phyloP scores from a whole-genome alignment of 2,329 filamentous ascomycete genomes.

The Aspergillus pseudoviridinutans region DNA sequence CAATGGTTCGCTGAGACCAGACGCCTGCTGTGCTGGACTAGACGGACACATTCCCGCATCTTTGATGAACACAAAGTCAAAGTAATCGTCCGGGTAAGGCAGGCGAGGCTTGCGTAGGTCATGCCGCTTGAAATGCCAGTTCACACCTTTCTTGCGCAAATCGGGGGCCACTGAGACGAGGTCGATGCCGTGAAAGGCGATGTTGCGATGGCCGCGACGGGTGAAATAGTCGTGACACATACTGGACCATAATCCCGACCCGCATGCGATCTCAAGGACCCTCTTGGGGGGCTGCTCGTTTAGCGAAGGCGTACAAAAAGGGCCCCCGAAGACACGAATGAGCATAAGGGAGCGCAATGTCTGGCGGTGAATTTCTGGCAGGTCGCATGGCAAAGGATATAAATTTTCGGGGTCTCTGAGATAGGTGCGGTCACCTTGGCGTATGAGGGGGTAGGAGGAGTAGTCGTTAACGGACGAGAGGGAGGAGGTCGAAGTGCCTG shows the following conservation, averaged over 20 bases:
- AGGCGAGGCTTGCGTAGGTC: conserved; percentile 72
- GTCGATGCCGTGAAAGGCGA: conserved; percentile 79
- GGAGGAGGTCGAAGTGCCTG: conserved; percentile 34
- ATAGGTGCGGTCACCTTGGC: conserved; percentile 77
- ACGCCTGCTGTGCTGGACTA: conserved; percentile 50
- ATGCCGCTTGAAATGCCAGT: conserved; percentile 85
- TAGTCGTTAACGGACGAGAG: conserved; percentile 36
- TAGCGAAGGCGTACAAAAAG: conserved; percentile 68
- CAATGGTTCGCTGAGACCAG: conserved; percentile 67
- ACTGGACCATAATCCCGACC: conserved; percentile 83
- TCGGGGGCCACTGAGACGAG: conserved; percentile 68
- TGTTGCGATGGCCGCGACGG: conserved; percentile 61
- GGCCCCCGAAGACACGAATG: conserved; percentile 74
- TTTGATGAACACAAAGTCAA: conserved; percentile 85
- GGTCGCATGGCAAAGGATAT: conserved; percentile 86
- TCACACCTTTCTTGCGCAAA: conserved; percentile 67
- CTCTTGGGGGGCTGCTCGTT: conserved; percentile 65
- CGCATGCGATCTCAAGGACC: conserved; percentile 83
- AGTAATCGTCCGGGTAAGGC: conserved; percentile 74
- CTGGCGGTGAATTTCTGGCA: conserved; percentile 82
- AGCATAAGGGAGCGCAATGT: conserved; percentile 77
- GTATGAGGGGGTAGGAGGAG: conserved; percentile 56
- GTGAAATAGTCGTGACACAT: conserved; percentile 79
- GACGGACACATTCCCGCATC: conserved; percentile 70
- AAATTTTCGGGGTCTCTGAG: conserved; percentile 66